Conservation (phyloP, 768 basidiomycete species). For the Mycena maculata region DNA sequence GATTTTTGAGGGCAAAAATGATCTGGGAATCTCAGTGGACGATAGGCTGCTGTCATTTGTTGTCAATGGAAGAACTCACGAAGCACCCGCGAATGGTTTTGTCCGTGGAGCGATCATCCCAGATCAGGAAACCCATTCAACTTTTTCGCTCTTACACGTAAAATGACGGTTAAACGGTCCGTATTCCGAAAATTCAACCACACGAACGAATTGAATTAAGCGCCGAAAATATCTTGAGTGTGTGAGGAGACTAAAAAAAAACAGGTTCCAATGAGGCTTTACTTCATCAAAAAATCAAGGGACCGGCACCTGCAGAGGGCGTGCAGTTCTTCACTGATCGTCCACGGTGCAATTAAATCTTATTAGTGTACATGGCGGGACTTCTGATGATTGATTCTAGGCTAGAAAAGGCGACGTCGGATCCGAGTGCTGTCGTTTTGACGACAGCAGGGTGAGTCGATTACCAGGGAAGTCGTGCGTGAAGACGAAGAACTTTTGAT, state of each 20-base stretch:
- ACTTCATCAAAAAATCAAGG: too few species aligned
- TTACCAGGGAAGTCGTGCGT: constrained; percentile 11
- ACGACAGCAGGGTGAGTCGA: background rate
- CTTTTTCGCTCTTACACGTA: constrained; percentile 14
- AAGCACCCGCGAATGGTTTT: background rate
- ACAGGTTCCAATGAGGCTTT: too few species aligned
- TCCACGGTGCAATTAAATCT: constrained; percentile 12
- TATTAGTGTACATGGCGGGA: constrained; percentile 2
- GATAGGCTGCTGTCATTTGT: constrained; percentile 59
- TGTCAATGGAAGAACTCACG: constrained; percentile 51
- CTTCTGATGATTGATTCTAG: constrained; percentile 2
- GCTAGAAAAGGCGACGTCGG: constrained; percentile 1
- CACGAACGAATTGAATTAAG: constrained; percentile 10
- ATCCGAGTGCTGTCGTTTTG: constrained; percentile 13
- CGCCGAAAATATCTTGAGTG: background rate
- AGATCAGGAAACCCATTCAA: constrained; percentile 7
- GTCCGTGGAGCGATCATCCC: constrained; percentile 5
- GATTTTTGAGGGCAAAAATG: constrained; percentile 49
- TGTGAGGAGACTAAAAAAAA: too few species aligned
- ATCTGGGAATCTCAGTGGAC: constrained; percentile 39
- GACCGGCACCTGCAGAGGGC: too few species aligned
- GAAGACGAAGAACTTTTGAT: constrained; percentile 17
- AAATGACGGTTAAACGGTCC: constrained; percentile 20
- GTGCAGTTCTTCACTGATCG: too few species aligned
- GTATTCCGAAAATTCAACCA: background rate